phyloP scores from a whole-genome alignment of 805 yeast species.

The Pichia scutulata region DNA sequence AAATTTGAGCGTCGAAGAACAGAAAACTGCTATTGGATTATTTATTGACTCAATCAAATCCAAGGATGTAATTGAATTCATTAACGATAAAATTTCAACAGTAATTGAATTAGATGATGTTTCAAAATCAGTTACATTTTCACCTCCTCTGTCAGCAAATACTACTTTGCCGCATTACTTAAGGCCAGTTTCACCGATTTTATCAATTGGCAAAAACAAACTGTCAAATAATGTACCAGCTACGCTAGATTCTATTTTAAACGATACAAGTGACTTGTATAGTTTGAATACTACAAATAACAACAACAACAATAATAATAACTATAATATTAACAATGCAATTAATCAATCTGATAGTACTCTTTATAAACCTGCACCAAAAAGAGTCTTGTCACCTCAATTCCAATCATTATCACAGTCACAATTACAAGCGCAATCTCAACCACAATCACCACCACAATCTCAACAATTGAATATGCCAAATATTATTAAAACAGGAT shows the following conservation, averaged over 20 bases:
- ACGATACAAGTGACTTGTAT: conserved; percentile 13
- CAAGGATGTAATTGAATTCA: conserved; percentile 29
- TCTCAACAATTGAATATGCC: background rate
- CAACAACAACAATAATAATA: too few species aligned
- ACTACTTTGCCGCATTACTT: conserved; percentile 14
- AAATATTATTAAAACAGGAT: conserved; percentile 4
- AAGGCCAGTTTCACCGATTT: conserved; percentile 28
- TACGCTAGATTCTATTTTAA: conserved; percentile 33
- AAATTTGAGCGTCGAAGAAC: conserved; percentile 39
- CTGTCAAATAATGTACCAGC: conserved; percentile 24
- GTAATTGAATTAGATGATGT: background rate
- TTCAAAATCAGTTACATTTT: conserved; percentile 8
- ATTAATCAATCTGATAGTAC: background rate
- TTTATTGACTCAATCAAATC: conserved; percentile 38
- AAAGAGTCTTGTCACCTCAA: conserved; percentile 9
- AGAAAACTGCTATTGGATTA: conserved; percentile 39
- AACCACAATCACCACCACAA: background rate
- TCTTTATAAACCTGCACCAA: conserved; percentile 7
- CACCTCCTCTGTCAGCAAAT: conserved; percentile 19
- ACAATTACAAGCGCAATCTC: background rate
- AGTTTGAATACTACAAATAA: background rate
- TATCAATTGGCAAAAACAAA: conserved; percentile 17
- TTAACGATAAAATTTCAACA: background rate
- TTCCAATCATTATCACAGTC: too few species aligned
- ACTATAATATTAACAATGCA: conserved; percentile 1